These are phyloP conservation scores for Cytospora schulzeri DNA, from an alignment of 2,329 filamentous ascomycete species.

Conservation along the genomic window DNA sequence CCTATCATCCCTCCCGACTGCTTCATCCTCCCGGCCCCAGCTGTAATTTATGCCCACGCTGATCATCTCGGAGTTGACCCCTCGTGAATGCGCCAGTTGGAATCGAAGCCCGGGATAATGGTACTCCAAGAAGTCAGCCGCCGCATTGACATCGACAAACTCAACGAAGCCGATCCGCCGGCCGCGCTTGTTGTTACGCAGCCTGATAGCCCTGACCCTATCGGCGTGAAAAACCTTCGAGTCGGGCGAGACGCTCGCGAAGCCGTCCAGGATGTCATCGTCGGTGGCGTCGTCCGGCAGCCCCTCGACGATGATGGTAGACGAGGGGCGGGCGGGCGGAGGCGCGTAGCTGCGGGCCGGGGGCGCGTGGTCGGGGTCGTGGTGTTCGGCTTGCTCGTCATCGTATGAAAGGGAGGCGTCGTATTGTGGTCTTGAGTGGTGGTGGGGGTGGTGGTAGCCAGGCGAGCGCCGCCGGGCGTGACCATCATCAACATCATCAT, in stretches of 20 bases:
- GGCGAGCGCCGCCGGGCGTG: conserved; percentile 10
- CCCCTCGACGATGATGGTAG: conserved; percentile 55
- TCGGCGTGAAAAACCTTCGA: conserved; percentile 27
- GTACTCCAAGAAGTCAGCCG: conserved; percentile 43
- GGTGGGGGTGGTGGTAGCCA: conserved; percentile 3
- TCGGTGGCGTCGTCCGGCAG: conserved; percentile 51
- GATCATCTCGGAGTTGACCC: conserved; percentile 34
- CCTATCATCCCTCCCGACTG: conserved; percentile 19
- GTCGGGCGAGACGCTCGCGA: conserved; percentile 27
- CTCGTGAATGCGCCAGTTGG: conserved; percentile 35
- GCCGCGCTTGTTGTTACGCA: conserved; percentile 31
- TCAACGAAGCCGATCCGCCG: conserved; percentile 44
- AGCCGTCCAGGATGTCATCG: conserved; percentile 41
- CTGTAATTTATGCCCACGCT: conserved; percentile 41
- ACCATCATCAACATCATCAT: conserved; percentile 1
- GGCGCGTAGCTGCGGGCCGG: conserved; percentile 16
- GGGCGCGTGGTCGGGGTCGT: conserved; percentile 16
- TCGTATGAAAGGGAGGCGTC: conserved; percentile 27
- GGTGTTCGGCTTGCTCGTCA: conserved; percentile 21
- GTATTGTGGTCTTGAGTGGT: conserved; percentile 11
- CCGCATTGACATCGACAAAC: conserved; percentile 43
- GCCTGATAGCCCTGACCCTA: conserved; percentile 26
- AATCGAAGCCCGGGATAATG: conserved; percentile 42
- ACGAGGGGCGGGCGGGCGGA: conserved; percentile 30
- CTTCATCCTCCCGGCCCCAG: conserved; percentile 37